These are phyloP conservation scores for Talaromyces piceae DNA, from an alignment of 2,329 filamentous ascomycete genomes.

Conservation along the genomic window DNA sequence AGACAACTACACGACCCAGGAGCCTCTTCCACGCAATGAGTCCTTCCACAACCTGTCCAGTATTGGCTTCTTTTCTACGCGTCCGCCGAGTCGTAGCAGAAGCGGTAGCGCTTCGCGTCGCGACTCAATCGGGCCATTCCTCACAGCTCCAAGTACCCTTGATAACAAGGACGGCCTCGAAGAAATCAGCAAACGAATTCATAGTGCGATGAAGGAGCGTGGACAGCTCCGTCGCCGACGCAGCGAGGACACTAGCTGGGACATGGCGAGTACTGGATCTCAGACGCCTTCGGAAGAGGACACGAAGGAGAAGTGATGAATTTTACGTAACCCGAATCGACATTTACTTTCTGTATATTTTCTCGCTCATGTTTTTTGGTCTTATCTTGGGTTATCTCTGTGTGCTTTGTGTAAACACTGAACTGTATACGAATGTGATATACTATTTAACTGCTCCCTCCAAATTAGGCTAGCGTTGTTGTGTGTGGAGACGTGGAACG, in stretches of 20 bases:
- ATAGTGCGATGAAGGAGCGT: constrained; percentile 75
- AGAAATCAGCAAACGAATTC: constrained; percentile 75
- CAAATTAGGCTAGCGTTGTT: neutral
- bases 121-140: constrained; percentile 54
- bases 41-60: constrained; percentile 84
- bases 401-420: too few relatives aligned
- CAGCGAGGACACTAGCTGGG: constrained; percentile 37
- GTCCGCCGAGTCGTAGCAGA: constrained; percentile 71
- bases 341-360: neutral
- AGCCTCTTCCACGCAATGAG: constrained; percentile 74
- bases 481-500: neutral
- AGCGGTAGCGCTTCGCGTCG: constrained; percentile 66
- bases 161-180: constrained; percentile 66
- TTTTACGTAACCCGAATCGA: neutral
- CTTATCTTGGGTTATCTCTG: neutral
- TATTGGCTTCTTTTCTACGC: constrained; percentile 83
- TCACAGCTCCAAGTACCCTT: constrained; percentile 62
- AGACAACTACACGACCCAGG: constrained; percentile 21
- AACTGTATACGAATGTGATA: too few relatives aligned
- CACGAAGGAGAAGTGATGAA: constrained; percentile 25
- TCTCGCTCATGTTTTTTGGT: neutral
- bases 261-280: constrained; percentile 32
- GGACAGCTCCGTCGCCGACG: constrained; percentile 53
- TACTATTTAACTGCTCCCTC: too few relatives aligned
- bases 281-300: constrained; percentile 31